Base-by-base conservation (phyloP, 73 alveolate species). In the Blepharisma stoltei region DNA sequence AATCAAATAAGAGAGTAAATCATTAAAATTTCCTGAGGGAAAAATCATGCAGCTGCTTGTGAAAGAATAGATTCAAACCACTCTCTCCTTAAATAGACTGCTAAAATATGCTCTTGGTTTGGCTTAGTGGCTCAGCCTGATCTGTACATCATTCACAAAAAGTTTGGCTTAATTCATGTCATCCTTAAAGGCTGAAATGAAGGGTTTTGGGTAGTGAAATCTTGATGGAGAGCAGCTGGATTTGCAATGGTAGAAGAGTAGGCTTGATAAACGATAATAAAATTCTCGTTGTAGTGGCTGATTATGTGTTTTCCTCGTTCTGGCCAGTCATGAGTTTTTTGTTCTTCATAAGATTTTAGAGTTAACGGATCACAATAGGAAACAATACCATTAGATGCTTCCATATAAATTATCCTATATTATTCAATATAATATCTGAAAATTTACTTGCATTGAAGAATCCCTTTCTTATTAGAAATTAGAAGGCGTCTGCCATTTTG, bases 261-360 rank as follows among this genome's bases (percentile, higher is more conserved):
- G 3, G 73, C 73, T 25, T 60, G 73, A 5, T 60, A 60, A 20
- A 60, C 46, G 14, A 60, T 18, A 25, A 60, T 60, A 25, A 1
- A 20, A 18, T 14, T 9, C 2, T 14, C n/a, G 46, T 60, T 60
- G 46, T 18, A 60, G 23, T 60, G 38, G 14, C 73, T 47, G 2
- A 25, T 9, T 14, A 60, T 60, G 18, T n/a, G 23, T 9, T 60
- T 60, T 60, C 73, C 73, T 60, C 46, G 11, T 38, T 60, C 18
- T 25, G 73, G 73, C 73, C 73, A 60, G 38, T n/a, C 14, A 20
- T 60, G 41, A 32, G 3, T 60, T 60, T 60, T 60, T 60, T 60
- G 73, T 14, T 9, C 4, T 20, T 25, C 18, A 25, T 60, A 60
- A 1, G n/a, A 8, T 25, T 60, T 32, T 32, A 32, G 41, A 32